Conservation (phyloP, 257 asterid genomes). For the Nicotiana attenuata region DNA sequence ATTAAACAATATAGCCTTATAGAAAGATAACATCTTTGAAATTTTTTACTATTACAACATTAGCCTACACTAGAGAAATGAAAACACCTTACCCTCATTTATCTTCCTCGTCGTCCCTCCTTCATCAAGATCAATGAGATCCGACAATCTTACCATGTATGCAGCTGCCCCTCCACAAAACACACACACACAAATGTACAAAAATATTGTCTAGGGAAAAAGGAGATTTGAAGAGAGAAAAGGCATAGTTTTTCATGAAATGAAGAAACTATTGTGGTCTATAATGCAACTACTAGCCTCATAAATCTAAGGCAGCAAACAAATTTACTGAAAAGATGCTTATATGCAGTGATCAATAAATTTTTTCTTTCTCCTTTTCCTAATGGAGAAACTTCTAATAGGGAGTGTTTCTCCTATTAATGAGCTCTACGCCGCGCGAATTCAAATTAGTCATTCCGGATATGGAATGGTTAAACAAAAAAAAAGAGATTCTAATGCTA, state of each 20-base stretch:
- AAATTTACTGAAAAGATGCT: background rate
- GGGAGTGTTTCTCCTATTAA: too few relatives aligned
- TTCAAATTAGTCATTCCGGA: too few relatives aligned
- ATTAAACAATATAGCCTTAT: background rate
- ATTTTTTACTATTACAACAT: background rate
- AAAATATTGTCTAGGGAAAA: too few relatives aligned
- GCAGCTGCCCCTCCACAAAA: background rate
- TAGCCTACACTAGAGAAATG: background rate
- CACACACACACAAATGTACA: too few relatives aligned
- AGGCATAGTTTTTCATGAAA: background rate
- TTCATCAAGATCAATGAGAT: conserved; percentile 10
- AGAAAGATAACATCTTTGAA: background rate
- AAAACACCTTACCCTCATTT: conserved; percentile 47
- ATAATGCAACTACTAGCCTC: background rate
- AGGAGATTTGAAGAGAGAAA: too few relatives aligned
- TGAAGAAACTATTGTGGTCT: background rate
- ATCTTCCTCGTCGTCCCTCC: conserved; percentile 51
- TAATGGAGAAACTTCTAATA: too few relatives aligned
- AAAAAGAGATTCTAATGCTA: too few relatives aligned
- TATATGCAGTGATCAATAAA: background rate
- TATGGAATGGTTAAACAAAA: too few relatives aligned
- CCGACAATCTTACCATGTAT: background rate
- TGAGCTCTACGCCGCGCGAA: too few relatives aligned
- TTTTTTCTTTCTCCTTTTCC: too few relatives aligned
- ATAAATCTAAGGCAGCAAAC: background rate